Conservation (phyloP, 306 rosid species). For the Quercus berberidifolia region DNA sequence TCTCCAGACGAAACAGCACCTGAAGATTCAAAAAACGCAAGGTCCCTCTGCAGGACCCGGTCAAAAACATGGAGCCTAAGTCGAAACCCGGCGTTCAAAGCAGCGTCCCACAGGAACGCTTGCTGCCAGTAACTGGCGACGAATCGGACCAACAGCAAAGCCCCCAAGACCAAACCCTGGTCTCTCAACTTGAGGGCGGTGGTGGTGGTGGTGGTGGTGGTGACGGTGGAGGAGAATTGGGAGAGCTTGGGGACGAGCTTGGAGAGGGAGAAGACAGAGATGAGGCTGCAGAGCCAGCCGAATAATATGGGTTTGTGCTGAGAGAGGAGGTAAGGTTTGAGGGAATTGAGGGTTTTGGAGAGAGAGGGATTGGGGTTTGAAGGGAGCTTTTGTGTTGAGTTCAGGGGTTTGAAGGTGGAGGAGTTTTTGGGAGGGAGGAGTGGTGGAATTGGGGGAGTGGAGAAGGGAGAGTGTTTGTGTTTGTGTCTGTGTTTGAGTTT, state of each 20-base stretch:
- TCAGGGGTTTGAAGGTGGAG: conserved; percentile 8
- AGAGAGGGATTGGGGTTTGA: conserved; percentile 13
- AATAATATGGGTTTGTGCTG: conserved; percentile 41
- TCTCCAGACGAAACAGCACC: conserved; percentile 57
- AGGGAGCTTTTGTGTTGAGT: conserved; percentile 13
- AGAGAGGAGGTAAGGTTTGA: conserved; percentile 49
- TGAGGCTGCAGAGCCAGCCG: conserved; percentile 76
- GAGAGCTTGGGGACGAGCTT: conserved; percentile 44
- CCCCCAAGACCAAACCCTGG: conserved; percentile 42
- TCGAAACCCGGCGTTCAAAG: conserved; percentile 51
- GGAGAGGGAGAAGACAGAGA: conserved; percentile 69
- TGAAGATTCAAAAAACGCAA: conserved; percentile 49
- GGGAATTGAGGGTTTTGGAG: conserved; percentile 30
- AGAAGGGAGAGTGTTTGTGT: conserved; percentile 1
- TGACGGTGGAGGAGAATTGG: conserved; percentile 30
- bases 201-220: conserved; percentile 13
- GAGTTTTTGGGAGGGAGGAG: background rate
- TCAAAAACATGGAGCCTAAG: conserved; percentile 58
- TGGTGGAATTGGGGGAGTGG: conserved; percentile 1
- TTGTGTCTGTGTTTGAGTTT: conserved; percentile 8
- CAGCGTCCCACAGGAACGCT: conserved; percentile 81
- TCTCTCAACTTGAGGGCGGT: conserved; percentile 8
- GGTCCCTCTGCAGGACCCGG: conserved; percentile 55
- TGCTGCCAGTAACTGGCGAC: conserved; percentile 65
- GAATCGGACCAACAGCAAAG: conserved; percentile 46